Evolutionary conservation across 2,329 filamentous ascomycete genomes (phyloP).

Genomic region (Elsinoe batatas): DNA sequence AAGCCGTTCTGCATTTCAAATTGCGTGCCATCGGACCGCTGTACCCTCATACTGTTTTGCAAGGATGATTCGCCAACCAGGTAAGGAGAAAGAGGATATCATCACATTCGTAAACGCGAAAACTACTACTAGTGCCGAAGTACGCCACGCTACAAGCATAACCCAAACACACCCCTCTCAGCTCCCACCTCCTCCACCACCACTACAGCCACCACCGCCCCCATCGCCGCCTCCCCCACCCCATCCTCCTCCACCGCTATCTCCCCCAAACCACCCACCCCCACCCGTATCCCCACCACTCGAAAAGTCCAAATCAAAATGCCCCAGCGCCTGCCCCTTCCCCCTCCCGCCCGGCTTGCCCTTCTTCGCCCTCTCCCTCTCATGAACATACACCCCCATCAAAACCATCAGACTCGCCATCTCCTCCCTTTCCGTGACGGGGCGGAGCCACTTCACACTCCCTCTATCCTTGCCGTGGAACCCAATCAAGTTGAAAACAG

Average conservation of each 20-base stretch:
- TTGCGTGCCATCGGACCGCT: no score
- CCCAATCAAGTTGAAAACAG: background rate
- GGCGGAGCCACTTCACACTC: background rate
- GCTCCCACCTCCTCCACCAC: background rate
- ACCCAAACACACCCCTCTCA: background rate
- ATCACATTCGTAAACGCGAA: background rate
- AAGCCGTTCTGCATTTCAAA: background rate
- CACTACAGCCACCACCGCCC: background rate
- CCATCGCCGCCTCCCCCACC: background rate
- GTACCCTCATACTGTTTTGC: no score
- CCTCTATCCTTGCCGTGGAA: background rate
- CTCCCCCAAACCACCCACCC: background rate
- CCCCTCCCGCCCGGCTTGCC: background rate
- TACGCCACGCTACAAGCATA: background rate
- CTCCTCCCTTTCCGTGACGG: background rate
- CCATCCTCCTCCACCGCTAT: background rate
- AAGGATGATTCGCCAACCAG: no score
- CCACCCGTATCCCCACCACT: background rate
- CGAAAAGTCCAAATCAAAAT: background rate
- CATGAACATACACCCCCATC: background rate
- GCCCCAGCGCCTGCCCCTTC: background rate
- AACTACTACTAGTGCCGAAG: background rate
- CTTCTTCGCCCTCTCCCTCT: constrained; percentile 1
- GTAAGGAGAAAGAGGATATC: background rate
- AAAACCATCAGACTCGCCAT: background rate